phyloP scores from a whole-genome alignment of 371 early-diverging fungal species.

The Mucor velutinosus region DNA sequence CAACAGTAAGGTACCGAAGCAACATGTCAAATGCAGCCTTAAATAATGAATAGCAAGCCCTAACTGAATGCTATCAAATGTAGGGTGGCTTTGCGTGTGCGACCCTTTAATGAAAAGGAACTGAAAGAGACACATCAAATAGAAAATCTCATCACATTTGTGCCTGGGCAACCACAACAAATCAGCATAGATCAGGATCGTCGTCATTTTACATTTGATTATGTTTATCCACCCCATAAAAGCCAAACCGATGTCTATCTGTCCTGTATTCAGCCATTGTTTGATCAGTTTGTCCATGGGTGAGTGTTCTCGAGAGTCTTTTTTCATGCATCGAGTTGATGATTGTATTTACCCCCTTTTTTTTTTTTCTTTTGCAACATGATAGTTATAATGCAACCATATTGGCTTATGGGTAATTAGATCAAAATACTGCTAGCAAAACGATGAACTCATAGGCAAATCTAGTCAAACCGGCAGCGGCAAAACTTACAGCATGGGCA shows the following conservation, averaged over 20 bases:
- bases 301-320: conserved; percentile 29
- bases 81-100: conserved; percentile 77
- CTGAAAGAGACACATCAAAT: conserved; percentile 32
- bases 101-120: conserved; percentile 73
- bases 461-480: conserved; percentile 59
- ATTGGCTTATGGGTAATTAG: conserved; percentile 27
- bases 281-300: conserved; percentile 87
- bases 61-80: not conserved
- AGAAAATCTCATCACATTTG: conserved; percentile 31
- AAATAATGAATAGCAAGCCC: not conserved
- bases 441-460: not conserved
- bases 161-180: conserved; percentile 37
- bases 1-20: conserved; percentile 11
- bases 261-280: conserved; percentile 67
- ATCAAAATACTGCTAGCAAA: not conserved
- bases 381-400: conserved; percentile 27
- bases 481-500: conserved; percentile 59
- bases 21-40: not conserved
- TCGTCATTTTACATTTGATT: conserved; percentile 83
- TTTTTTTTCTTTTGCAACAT: not conserved
- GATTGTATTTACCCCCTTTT: not conserved
- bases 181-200: conserved; percentile 55
- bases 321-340: not conserved
- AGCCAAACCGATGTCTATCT: conserved; percentile 76
- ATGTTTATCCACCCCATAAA: conserved; percentile 76